Evolutionary conservation across 2,329 filamentous ascomycete species (phyloP).

Genomic region (Penicillium sp.): DNA sequence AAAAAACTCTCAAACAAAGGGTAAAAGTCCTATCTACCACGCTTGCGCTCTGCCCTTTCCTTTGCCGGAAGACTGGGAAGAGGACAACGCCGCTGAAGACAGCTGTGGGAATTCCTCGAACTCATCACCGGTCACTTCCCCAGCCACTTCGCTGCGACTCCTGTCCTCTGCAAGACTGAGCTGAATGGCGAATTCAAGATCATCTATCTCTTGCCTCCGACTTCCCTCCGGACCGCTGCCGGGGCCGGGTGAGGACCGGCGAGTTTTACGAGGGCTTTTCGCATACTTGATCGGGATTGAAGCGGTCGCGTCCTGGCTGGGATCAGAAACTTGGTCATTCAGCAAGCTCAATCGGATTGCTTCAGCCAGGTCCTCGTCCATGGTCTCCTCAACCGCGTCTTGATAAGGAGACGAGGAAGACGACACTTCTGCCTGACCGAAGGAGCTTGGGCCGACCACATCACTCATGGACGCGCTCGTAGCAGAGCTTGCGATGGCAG

Average conservation of each 20-base stretch:
- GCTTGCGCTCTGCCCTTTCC: constrained; percentile 33
- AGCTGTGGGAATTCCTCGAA: constrained; percentile 31
- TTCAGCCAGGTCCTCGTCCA: constrained; percentile 56
- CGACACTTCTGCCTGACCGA: constrained; percentile 26
- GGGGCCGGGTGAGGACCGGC: constrained; percentile 14
- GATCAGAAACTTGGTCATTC: constrained; percentile 24
- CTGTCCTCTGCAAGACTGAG: constrained; percentile 57
- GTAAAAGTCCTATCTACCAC: constrained; percentile 7
- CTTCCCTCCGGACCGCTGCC: constrained; percentile 28
- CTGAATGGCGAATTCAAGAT: constrained; percentile 58
- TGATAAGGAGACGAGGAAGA: constrained; percentile 34
- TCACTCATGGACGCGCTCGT: constrained; percentile 35
- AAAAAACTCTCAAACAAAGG: background rate
- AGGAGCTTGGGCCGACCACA: constrained; percentile 29
- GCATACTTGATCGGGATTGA: constrained; percentile 34
- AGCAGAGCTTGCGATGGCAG: constrained; percentile 34
- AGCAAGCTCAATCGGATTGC: constrained; percentile 53
- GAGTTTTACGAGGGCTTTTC: constrained; percentile 18
- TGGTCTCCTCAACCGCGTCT: constrained; percentile 42
- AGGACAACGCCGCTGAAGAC: constrained; percentile 10
- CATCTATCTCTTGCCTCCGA: constrained; percentile 46
- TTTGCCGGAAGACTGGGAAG: constrained; percentile 20
- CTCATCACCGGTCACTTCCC: constrained; percentile 15
- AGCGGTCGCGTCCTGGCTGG: constrained; percentile 13
- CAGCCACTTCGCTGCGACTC: constrained; percentile 33